Conservation (phyloP, 768 basidiomycete species). For the Tylopilus rubrobrunneus region DNA sequence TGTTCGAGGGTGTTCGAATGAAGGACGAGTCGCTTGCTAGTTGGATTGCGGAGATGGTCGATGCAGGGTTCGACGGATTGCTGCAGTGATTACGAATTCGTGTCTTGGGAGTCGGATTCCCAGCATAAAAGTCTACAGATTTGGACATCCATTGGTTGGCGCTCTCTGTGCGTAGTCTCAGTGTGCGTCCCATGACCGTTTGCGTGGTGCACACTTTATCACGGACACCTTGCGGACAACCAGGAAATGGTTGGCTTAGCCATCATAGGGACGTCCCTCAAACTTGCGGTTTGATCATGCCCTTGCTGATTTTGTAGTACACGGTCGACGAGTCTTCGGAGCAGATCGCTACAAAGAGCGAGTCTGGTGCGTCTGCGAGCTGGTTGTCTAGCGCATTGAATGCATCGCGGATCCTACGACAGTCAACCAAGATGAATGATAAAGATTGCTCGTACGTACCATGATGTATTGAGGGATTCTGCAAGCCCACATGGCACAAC, state of each 20-base stretch:
- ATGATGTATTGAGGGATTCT: constrained; percentile 60
- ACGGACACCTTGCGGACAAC: too few relatives aligned
- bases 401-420: constrained; percentile 52
- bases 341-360: constrained; percentile 67
- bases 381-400: constrained; percentile 44
- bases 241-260: too few relatives aligned
- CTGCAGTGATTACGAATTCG: constrained; percentile 15
- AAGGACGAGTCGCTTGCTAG: constrained; percentile 57
- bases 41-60: constrained; percentile 61
- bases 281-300: constrained; percentile 70
- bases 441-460: constrained; percentile 37
- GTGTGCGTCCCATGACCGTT: too few relatives aligned
- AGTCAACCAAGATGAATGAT: neutral
- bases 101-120: neutral
- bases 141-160: too few relatives aligned
- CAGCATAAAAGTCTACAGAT: constrained; percentile 2
- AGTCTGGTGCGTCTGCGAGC: constrained; percentile 29
- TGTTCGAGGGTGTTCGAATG: constrained; percentile 63
- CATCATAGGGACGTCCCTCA: constrained; percentile 22
- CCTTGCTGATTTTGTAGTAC: constrained; percentile 77
- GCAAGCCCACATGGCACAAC: constrained; percentile 68
- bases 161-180: too few relatives aligned
- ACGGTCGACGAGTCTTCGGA: constrained; percentile 79
- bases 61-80: constrained; percentile 39
- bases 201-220: too few relatives aligned